Conservation (phyloP, 1,284 basidiomycete species). For the Chalciporus sp. region DNA sequence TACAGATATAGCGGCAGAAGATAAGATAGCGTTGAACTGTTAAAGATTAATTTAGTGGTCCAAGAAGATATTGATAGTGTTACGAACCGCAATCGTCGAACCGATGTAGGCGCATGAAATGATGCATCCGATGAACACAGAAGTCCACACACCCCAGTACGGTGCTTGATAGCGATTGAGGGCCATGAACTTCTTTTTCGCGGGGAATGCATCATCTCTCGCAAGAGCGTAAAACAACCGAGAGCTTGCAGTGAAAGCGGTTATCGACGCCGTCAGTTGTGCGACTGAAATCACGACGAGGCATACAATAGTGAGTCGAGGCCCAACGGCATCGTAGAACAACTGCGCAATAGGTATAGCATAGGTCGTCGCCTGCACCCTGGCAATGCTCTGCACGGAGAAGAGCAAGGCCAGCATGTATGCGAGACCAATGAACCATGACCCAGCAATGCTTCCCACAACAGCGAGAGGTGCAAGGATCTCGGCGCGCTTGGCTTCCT, state of each 20-base stretch:
- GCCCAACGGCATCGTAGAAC: slow-evolving; percentile 57
- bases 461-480: slow-evolving; percentile 59
- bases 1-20: slow-evolving; percentile 58
- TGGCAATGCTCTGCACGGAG: slow-evolving; percentile 54
- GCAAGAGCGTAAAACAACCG: slow-evolving; percentile 59
- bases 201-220: slow-evolving; percentile 53
- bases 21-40: slow-evolving; percentile 59
- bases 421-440: slow-evolving; percentile 59
- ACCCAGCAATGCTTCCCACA: slow-evolving; percentile 57
- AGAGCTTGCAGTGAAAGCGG: slow-evolving; percentile 63
- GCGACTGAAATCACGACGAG: slow-evolving; percentile 51
- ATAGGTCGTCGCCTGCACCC: slow-evolving; percentile 50
- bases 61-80: background rate
- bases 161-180: slow-evolving; percentile 59
- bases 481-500: slow-evolving; percentile 59
- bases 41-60: background rate
- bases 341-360: slow-evolving; percentile 63
- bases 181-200: slow-evolving; percentile 48
- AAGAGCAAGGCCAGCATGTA: slow-evolving; percentile 65
- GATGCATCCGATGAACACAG: slow-evolving; percentile 54
- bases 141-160: slow-evolving; percentile 57
- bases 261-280: slow-evolving; percentile 60
- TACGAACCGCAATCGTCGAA: slow-evolving; percentile 52
- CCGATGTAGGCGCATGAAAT: slow-evolving; percentile 64
- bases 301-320: slow-evolving; percentile 51